These are phyloP conservation scores for Filobasidium uniguttulatum DNA, from an alignment of 1,284 basidiomycete species.

Conservation along the genomic window DNA sequence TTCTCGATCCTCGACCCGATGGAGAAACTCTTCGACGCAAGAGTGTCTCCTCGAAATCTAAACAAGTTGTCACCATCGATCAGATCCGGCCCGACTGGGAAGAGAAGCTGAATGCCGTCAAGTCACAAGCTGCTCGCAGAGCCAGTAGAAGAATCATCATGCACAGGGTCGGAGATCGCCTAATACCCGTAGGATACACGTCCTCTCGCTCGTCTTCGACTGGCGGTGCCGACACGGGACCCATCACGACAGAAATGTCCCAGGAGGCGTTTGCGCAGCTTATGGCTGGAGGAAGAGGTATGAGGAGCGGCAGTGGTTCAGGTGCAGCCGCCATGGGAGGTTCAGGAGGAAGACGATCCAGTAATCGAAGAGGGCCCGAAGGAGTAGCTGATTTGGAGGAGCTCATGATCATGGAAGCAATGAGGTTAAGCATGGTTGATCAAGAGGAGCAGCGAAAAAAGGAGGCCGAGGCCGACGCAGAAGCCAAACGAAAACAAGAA, in stretches of 20 bases:
- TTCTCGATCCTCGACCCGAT: constrained; percentile 8
- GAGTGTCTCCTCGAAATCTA: constrained; percentile 38
- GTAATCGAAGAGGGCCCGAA: constrained; percentile 63
- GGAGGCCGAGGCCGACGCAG: constrained; percentile 17
- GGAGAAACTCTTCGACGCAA: constrained; percentile 34
- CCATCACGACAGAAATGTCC: constrained; percentile 7
- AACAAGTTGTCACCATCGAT: constrained; percentile 81
- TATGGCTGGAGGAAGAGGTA: constrained; percentile 6
- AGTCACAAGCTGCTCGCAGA: constrained; percentile 70
- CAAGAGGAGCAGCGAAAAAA: constrained; percentile 47
- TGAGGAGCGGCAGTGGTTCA: constrained; percentile 5
- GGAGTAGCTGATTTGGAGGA: constrained; percentile 33
- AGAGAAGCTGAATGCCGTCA: constrained; percentile 72
- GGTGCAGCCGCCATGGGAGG: constrained; percentile 45
- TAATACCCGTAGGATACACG: constrained; percentile 92
- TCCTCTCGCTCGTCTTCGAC: constrained; percentile 29
- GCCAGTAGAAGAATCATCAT: constrained; percentile 95
- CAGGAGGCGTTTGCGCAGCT: constrained; percentile 12
- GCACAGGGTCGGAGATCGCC: constrained; percentile 82
- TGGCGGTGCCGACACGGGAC: constrained; percentile 42
- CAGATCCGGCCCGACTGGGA: constrained; percentile 93
- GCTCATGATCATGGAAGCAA: constrained; percentile 98
- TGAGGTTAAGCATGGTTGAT: constrained; percentile 85
- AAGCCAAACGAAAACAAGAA: neutral
- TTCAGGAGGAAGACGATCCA: constrained; percentile 31